phyloP scores from a whole-genome alignment of 2,329 filamentous ascomycete genomes.

The Magnaporthales sp. region DNA sequence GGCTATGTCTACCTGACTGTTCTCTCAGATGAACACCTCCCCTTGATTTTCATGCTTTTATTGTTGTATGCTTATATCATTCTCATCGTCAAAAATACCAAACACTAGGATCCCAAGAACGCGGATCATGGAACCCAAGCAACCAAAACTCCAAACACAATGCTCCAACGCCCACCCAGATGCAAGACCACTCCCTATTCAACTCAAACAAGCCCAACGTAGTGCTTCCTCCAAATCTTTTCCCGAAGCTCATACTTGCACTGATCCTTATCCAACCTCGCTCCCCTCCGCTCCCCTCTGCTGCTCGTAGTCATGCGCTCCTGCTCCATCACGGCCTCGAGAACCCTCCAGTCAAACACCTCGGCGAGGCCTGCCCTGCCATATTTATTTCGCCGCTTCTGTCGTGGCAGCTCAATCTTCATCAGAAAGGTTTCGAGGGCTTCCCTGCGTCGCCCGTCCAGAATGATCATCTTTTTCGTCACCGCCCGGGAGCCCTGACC shows the following conservation, averaged over 20 bases:
- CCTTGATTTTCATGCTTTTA: too few relatives aligned
- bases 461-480: slow-evolving; percentile 20
- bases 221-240: slow-evolving; percentile 1
- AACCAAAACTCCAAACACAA: not conserved
- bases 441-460: slow-evolving; percentile 21
- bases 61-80: too few relatives aligned
- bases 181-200: not conserved
- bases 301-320: slow-evolving; percentile 12
- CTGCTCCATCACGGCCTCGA: slow-evolving; percentile 19
- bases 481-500: not conserved
- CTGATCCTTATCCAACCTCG: not conserved
- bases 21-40: too few relatives aligned
- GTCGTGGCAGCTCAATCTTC: slow-evolving; percentile 12
- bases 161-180: not conserved
- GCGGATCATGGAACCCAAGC: too few relatives aligned
- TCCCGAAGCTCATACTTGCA: not conserved
- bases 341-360: slow-evolving; percentile 28
- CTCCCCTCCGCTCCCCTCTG: not conserved
- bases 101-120: too few relatives aligned
- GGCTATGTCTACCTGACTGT: too few relatives aligned
- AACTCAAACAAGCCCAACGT: not conserved
- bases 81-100: too few relatives aligned
- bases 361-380: slow-evolving; percentile 19
- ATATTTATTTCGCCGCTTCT: slow-evolving; percentile 10
- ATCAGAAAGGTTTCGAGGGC: slow-evolving; percentile 21